Evolutionary conservation across 441 rosid species (phyloP).

Genomic region (Pelargonium australe): DNA sequence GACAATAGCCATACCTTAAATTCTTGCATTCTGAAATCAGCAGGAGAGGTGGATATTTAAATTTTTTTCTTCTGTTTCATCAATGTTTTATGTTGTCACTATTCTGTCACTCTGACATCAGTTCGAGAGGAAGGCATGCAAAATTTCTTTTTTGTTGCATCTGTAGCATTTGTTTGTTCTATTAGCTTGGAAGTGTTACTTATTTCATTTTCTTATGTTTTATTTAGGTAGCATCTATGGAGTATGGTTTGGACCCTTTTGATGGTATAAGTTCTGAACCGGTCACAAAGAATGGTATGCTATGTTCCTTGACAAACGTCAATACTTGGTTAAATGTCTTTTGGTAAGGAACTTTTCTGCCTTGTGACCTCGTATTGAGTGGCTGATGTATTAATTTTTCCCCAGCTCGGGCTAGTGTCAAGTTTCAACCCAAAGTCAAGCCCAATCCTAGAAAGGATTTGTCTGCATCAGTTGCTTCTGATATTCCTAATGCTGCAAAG

Average conservation of each 20-base stretch:
- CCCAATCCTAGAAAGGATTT: conserved; percentile 13
- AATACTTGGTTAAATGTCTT: neutral
- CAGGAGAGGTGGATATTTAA: no score
- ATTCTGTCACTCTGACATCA: no score
- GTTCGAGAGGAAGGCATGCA: no score
- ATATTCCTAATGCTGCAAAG: neutral
- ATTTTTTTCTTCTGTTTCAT: no score
- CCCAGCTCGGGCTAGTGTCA: conserved; percentile 22
- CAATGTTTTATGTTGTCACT: no score
- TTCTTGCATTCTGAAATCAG: no score
- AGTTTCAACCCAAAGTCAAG: conserved; percentile 21
- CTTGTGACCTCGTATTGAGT: neutral
- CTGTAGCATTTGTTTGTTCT: no score
- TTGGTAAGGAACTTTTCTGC: neutral
- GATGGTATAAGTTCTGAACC: conserved; percentile 10
- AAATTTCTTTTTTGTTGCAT: no score
- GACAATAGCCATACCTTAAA: no score
- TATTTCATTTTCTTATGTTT: no score
- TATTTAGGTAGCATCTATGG: no score
- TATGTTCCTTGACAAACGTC: neutral
- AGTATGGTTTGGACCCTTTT: conserved; percentile 22
- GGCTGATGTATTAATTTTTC: neutral
- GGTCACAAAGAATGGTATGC: conserved; percentile 13
- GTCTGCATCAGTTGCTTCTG: conserved; percentile 8
- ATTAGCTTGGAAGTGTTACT: no score